Conservation (phyloP, 2,329 filamentous ascomycete species). For the Clathrospora elynae region DNA sequence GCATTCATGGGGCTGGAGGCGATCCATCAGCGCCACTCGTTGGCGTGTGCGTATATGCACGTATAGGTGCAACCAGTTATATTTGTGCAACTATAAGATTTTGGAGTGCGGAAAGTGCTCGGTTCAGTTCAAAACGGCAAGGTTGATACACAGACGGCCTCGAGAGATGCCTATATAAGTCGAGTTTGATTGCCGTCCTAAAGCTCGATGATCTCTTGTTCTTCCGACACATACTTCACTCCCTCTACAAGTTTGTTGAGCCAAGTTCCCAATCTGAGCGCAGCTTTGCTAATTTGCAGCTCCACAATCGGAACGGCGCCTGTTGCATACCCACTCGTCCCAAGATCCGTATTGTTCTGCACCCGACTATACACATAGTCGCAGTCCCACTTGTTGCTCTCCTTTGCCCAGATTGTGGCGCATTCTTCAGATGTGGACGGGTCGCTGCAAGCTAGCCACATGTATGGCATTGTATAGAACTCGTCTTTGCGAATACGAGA, state of each 20-base stretch:
- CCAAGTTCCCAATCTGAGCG: slow-evolving; percentile 48
- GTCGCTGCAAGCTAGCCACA: slow-evolving; percentile 47
- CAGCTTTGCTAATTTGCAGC: slow-evolving; percentile 50
- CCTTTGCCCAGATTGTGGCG: slow-evolving; percentile 46
- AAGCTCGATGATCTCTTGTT: slow-evolving; percentile 27
- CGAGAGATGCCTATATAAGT: neutral
- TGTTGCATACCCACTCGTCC: slow-evolving; percentile 45
- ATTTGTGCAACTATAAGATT: neutral
- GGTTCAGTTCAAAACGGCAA: too few relatives aligned
- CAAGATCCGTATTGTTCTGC: slow-evolving; percentile 42
- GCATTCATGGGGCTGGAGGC: slow-evolving; percentile 7
- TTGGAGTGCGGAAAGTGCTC: neutral
- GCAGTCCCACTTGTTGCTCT: slow-evolving; percentile 49
- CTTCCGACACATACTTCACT: slow-evolving; percentile 3
- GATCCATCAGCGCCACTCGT: slow-evolving; percentile 1
- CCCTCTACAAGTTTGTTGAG: slow-evolving; percentile 44
- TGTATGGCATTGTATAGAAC: slow-evolving; percentile 44
- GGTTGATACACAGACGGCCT: too few relatives aligned
- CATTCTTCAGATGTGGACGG: slow-evolving; percentile 41
- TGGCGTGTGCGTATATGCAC: neutral
- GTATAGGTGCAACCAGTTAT: neutral
- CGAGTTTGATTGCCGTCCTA: slow-evolving; percentile 6
- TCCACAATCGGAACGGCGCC: slow-evolving; percentile 50
- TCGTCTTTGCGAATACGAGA: slow-evolving; percentile 43
- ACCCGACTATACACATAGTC: slow-evolving; percentile 47